A percentile compares a stretch with the other conserved stretches of the same genome.
Evolutionary conservation across 768 basidiomycete genomes (phyloP).

Genomic region (Mycena amicta): DNA sequence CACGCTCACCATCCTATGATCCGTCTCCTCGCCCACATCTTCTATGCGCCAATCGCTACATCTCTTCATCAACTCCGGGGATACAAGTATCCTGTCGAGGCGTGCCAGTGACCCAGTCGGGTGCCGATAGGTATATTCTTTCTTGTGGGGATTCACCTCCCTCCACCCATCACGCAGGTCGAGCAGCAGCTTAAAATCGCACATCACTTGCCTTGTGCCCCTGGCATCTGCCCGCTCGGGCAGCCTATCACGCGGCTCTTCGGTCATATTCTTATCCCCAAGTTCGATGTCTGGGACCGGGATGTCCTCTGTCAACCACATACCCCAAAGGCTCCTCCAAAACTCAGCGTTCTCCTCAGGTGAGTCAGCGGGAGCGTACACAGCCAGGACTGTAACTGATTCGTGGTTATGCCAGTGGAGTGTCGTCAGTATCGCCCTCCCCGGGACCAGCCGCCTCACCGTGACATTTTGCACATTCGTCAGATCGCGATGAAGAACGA

Average conservation of each 20-base stretch:
- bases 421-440: not conserved
- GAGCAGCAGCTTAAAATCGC: not conserved
- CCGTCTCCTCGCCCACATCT: not conserved
- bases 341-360: conserved; percentile 1
- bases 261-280: conserved; percentile 28
- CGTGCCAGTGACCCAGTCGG: not conserved
- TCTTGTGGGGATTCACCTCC: not conserved
- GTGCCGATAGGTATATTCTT: not conserved
- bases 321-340: conserved; percentile 9
- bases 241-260: conserved; percentile 24
- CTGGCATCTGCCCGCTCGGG: conserved; percentile 9
- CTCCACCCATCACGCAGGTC: conserved; percentile 3
- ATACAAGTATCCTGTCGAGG: not conserved
- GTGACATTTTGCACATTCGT: not conserved
- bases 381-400: conserved; percentile 13
- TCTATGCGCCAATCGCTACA: conserved; percentile 1
- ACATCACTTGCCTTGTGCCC: not conserved
- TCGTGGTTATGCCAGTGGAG: not conserved
- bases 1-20: conserved; percentile 9
- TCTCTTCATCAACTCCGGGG: not conserved
- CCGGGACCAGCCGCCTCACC: not conserved
- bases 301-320: not conserved
- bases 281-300: conserved; percentile 20
- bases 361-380: conserved; percentile 25
- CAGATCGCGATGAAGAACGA: not conserved